phyloP scores from a whole-genome alignment of 164 flowering plant genomes.

The Nymphaea colorata region DNA sequence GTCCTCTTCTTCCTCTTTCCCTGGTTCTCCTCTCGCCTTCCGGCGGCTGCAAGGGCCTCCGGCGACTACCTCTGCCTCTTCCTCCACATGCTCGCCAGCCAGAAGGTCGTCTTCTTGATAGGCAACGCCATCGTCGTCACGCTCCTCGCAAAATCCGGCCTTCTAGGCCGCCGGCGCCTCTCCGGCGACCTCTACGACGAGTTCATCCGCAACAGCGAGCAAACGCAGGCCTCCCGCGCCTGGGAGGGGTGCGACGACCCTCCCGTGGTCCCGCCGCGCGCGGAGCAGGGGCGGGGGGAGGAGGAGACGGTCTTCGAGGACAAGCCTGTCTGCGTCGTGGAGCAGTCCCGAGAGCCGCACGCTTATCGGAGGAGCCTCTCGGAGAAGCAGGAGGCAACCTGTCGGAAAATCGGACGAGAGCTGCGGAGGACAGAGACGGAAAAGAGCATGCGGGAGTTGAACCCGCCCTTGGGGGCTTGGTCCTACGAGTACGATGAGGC shows the following conservation, averaged over 20 bases:
- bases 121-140: conserved; percentile 47
- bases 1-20: conserved; percentile 17
- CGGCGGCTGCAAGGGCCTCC: conserved; percentile 23
- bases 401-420: conserved; percentile 1
- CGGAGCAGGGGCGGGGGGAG: background rate
- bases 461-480: background rate
- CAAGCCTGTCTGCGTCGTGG: conserved; percentile 16
- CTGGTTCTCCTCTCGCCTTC: conserved; percentile 35
- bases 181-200: conserved; percentile 25
- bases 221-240: background rate
- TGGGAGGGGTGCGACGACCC: conserved; percentile 2
- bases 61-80: conserved; percentile 26
- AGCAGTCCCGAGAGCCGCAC: background rate
- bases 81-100: conserved; percentile 20
- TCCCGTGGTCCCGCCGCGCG: background rate
- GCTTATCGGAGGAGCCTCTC: background rate
- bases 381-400: background rate
- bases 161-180: conserved; percentile 8
- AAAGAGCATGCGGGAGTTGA: background rate
- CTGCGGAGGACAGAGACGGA: conserved; percentile 51
- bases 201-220: conserved; percentile 18
- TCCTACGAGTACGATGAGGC: background rate
- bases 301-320: conserved; percentile 13
- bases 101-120: conserved; percentile 42
- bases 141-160: conserved; percentile 44